Conservation (phyloP, 2,329 filamentous ascomycete genomes). For the Scytalidium lignicola region DNA sequence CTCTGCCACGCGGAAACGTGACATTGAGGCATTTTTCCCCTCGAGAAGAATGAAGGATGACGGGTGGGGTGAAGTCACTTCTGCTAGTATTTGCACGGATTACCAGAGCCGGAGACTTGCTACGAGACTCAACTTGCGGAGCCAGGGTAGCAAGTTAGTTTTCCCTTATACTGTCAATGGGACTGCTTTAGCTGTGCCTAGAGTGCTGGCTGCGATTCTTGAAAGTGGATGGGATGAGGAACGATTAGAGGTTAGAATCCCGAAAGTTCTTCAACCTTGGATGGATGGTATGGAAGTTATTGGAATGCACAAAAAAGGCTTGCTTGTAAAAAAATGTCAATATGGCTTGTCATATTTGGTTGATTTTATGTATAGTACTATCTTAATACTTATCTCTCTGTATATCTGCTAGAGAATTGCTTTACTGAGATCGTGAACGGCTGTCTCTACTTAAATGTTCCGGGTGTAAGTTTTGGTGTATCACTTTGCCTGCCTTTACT, state of each 20-base stretch:
- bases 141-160: slow-evolving; percentile 46
- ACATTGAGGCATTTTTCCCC: slow-evolving; percentile 94
- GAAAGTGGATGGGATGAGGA: slow-evolving; percentile 85
- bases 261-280: slow-evolving; percentile 73
- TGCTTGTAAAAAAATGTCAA: background rate
- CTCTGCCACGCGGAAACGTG: slow-evolving; percentile 77
- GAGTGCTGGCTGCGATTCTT: slow-evolving; percentile 81
- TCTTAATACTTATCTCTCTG: too few relatives aligned
- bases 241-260: slow-evolving; percentile 63
- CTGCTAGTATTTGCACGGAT: slow-evolving; percentile 85
- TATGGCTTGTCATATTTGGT: too few relatives aligned
- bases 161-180: slow-evolving; percentile 93
- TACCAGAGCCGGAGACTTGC: slow-evolving; percentile 83
- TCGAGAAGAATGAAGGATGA: slow-evolving; percentile 60
- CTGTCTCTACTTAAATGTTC: too few relatives aligned
- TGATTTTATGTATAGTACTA: too few relatives aligned
- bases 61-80: slow-evolving; percentile 93
- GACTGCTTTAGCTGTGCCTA: slow-evolving; percentile 84
- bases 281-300: slow-evolving; percentile 75
- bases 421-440: too few relatives aligned
- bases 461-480: too few relatives aligned
- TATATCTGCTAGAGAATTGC: too few relatives aligned
- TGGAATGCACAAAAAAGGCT: slow-evolving; percentile 25
- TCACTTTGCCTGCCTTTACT: too few relatives aligned
- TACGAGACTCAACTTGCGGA: slow-evolving; percentile 60